Percentiles rank a stretch among this genome's conserved stretches.
phyloP scores from a whole-genome alignment of 2,329 filamentous ascomycete genomes.

The Conoideocrella luteorostrata region DNA sequence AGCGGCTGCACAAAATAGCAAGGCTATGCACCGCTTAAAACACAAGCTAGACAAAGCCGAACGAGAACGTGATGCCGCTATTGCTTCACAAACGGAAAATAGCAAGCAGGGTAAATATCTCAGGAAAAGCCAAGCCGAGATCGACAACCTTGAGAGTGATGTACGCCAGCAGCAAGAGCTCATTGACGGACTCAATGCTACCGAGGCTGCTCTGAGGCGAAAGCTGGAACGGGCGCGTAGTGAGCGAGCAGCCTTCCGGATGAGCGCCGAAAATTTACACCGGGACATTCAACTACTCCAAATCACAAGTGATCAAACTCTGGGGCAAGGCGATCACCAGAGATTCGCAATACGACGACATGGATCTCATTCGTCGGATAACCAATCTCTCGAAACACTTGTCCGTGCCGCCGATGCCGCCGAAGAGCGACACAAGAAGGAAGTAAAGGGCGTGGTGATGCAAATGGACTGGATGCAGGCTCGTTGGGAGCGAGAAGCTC shows the following conservation, averaged over 20 bases:
- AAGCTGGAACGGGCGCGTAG: conserved; percentile 66
- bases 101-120: conserved; percentile 53
- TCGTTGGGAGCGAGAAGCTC: conserved; percentile 71
- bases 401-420: conserved; percentile 53
- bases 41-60: conserved; percentile 46
- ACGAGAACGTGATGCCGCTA: conserved; percentile 35
- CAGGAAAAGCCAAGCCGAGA: conserved; percentile 56
- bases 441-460: conserved; percentile 75
- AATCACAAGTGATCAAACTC: conserved; percentile 25
- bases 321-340: conserved; percentile 12
- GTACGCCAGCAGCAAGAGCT: conserved; percentile 62
- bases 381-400: conserved; percentile 51
- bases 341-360: conserved; percentile 24
- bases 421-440: conserved; percentile 64
- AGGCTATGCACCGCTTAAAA: conserved; percentile 36
- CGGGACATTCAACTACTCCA: conserved; percentile 43
- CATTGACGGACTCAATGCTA: conserved; percentile 48
- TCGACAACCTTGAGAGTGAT: conserved; percentile 65
- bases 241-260: conserved; percentile 52
- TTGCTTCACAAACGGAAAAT: conserved; percentile 30
- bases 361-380: conserved; percentile 20
- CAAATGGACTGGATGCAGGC: conserved; percentile 90
- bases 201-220: conserved; percentile 54
- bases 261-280: conserved; percentile 48
- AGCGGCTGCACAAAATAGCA: conserved; percentile 35